Conservation (phyloP, 148 eudicot genomes). For the Nyssa sinensis region DNA sequence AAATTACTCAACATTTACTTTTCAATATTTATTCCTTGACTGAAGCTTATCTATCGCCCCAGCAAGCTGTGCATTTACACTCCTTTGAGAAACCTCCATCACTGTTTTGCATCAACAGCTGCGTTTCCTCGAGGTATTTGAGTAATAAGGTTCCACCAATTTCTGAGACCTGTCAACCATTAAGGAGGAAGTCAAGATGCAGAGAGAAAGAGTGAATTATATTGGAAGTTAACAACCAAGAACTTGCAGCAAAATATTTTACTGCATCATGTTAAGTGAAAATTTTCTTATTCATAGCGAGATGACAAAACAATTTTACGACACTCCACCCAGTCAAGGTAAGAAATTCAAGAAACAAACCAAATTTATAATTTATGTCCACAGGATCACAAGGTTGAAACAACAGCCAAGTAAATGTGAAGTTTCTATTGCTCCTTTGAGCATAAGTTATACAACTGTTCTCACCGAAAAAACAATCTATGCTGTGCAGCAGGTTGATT, state of each 20-base stretch:
- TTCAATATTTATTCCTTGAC: background rate
- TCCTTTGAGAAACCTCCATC: background rate
- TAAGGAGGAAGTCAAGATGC: background rate
- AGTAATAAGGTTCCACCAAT: background rate
- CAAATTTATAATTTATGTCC: background rate
- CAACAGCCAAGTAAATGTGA: no score
- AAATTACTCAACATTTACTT: background rate
- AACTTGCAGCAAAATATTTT: background rate
- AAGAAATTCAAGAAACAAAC: background rate
- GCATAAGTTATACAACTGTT: background rate
- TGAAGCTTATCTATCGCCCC: background rate
- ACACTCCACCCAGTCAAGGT: background rate
- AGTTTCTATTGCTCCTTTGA: no score
- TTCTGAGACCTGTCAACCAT: background rate
- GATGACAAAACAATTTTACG: no score
- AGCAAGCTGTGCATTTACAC: background rate
- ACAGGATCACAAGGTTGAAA: no score
- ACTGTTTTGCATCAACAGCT: background rate
- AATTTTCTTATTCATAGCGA: background rate
- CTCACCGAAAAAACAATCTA: constrained; percentile 18
- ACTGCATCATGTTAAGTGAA: background rate
- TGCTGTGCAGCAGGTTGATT: background rate
- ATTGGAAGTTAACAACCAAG: background rate
- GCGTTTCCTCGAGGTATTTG: background rate
- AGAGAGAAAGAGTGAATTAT: background rate